Evolutionary conservation across 116 monocot genomes (phyloP).

Genomic region (Iris pallida): DNA sequence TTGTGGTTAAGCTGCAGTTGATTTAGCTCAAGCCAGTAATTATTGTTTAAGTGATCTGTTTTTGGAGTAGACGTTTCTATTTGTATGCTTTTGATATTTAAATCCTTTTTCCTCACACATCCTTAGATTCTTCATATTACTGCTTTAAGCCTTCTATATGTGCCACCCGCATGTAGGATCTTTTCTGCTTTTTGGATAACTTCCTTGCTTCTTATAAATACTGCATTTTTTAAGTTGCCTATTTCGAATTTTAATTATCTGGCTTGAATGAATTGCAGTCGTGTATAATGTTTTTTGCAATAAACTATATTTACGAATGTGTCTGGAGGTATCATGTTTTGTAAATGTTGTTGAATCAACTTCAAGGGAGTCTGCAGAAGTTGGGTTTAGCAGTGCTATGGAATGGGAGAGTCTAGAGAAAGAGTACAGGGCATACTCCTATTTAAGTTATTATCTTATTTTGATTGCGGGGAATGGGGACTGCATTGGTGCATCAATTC

Average conservation of each 20-base stretch:
- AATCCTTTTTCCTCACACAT: not conserved
- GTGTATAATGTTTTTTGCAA: conserved; percentile 64
- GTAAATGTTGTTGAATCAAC: conserved; percentile 27
- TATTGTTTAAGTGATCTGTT: no score
- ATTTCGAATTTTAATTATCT: not conserved
- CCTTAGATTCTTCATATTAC: not conserved
- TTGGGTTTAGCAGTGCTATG: conserved; percentile 29
- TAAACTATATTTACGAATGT: conserved; percentile 44
- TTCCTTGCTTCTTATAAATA: not conserved
- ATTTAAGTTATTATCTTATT: conserved; percentile 32
- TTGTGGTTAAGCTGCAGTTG: no score
- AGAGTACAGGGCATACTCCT: conserved; percentile 59
- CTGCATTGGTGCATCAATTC: conserved; percentile 40
- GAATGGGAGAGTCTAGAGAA: conserved; percentile 48
- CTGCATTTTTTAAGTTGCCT: not conserved
- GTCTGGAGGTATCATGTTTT: conserved; percentile 53
- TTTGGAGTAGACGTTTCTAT: no score
- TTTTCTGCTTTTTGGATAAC: not conserved
- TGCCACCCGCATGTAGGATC: not conserved
- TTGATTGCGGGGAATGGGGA: conserved; percentile 25
- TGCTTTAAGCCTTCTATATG: not conserved
- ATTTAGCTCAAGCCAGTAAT: no score
- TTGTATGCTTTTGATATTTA: no score
- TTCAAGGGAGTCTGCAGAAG: conserved; percentile 13
- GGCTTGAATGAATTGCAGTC: conserved; percentile 43